Base-by-base conservation (phyloP, 495 filamentous ascomycete genomes). In the Penicillium robsamsonii region DNA sequence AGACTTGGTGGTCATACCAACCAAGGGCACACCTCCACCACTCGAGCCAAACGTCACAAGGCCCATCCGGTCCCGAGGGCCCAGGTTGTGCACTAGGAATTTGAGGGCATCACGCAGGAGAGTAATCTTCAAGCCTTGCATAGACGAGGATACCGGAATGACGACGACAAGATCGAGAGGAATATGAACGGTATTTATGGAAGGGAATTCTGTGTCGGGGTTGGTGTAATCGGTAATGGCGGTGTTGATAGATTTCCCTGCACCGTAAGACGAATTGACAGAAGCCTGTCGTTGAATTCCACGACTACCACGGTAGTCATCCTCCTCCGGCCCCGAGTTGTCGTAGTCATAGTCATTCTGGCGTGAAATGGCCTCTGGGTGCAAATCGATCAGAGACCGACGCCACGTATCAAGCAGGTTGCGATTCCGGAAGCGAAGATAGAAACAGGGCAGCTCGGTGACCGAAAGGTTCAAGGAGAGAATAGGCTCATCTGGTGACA, bases 111-210 rank as follows among this genome's bases (percentile, higher is more conserved):
- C 94, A n/a, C 92, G 87, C 8, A 99, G 82, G 0, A 99, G 81
- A 46, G 89, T 96, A 61, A 99, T 97, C 73, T 99, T 99, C 46
- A 99, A 81, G 6, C 95, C 94, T 71, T 97, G 94, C 94, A 97
- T 99, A 0, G 94, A 99, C 6, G 95, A 96, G 10, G 94, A 96
- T 11, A 97, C 91, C 1, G 94, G 94, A 46, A 99, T 94, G 33
- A 99, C 94, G 8, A 97, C 90, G 3, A 99, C 93, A 41, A 99
- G 84, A 67, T 99, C 94, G 33, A 97, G 81, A 15, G 94, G 95
- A 41, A 97, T 91, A 68, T 97, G 94, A 53, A 96, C 68, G 1
- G 89, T 83, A 4, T 81, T 74, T 11, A 80, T 75, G 15, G 88
- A 63, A 46, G 83, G 81, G 5, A 75, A 74, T 4, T 80, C 75